phyloP scores from a whole-genome alignment of 2,329 filamentous ascomycete species.

The Tetracladium maxilliforme region DNA sequence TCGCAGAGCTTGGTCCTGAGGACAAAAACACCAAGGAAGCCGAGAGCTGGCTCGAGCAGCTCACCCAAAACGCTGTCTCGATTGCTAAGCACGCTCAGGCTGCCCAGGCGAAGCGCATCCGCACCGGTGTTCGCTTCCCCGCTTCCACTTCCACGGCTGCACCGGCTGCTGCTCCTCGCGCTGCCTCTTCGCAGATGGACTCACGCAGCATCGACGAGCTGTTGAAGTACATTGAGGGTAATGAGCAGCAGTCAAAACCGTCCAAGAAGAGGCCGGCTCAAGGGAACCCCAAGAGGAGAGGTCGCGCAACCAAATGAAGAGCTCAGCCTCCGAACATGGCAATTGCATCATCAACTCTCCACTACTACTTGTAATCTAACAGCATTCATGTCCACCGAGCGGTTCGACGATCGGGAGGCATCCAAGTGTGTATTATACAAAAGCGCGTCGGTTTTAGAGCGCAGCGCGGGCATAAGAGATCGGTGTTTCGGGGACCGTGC shows the following conservation, averaged over 20 bases:
- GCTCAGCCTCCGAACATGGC: too few species aligned
- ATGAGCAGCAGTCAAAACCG: slow-evolving; percentile 31
- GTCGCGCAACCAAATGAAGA: slow-evolving; percentile 15
- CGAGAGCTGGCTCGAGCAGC: slow-evolving; percentile 88
- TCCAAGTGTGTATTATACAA: too few species aligned
- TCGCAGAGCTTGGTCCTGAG: slow-evolving; percentile 68
- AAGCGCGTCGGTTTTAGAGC: too few species aligned
- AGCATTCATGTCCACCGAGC: too few species aligned
- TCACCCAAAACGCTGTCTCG: slow-evolving; percentile 87
- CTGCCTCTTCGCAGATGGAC: slow-evolving; percentile 34
- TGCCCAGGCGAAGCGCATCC: slow-evolving; percentile 58
- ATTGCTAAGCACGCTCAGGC: slow-evolving; percentile 92
- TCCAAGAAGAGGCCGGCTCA: slow-evolving; percentile 40
- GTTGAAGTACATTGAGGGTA: slow-evolving; percentile 85
- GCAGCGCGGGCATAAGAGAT: too few species aligned
- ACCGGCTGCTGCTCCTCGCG: slow-evolving; percentile 14
- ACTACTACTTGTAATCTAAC: too few species aligned
- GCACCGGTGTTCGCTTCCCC: slow-evolving; percentile 54
- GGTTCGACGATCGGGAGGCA: too few species aligned
- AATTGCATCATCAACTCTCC: too few species aligned
- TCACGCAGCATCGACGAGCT: slow-evolving; percentile 84
- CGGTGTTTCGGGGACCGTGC: too few species aligned
- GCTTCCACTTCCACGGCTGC: slow-evolving; percentile 37
- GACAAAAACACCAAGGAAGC: slow-evolving; percentile 98
- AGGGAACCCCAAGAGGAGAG: slow-evolving; percentile 40